Conservation (phyloP, 1,284 basidiomycete species). For the Ustilago sp. region DNA sequence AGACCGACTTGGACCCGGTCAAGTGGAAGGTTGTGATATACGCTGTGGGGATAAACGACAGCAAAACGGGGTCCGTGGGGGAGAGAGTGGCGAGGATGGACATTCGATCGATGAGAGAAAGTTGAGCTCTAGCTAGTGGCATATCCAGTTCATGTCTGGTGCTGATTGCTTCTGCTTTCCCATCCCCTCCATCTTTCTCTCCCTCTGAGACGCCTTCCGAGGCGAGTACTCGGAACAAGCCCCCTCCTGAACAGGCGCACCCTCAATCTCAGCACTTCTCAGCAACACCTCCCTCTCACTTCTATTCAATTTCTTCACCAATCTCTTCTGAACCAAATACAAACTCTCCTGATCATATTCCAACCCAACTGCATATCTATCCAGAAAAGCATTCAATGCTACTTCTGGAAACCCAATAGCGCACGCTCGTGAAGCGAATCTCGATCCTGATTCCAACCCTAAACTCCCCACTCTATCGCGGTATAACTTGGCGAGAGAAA, state of each 20-base stretch:
- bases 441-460: constrained; percentile 12
- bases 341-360: constrained; percentile 31
- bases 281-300: constrained; percentile 22
- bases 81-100: constrained; percentile 22
- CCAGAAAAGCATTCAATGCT: constrained; percentile 38
- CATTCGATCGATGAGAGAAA: constrained; percentile 47
- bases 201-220: neutral
- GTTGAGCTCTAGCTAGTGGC: constrained; percentile 32
- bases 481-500: constrained; percentile 37
- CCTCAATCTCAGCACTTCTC: constrained; percentile 19
- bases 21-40: constrained; percentile 36
- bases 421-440: constrained; percentile 13
- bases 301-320: constrained; percentile 21
- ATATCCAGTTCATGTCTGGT: constrained; percentile 30
- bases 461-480: constrained; percentile 37
- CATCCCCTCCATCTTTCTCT: constrained; percentile 12
- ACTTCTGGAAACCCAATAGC: constrained; percentile 28
- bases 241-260: constrained; percentile 28
- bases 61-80: constrained; percentile 15
- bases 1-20: neutral
- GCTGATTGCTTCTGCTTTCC: constrained; percentile 29
- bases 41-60: constrained; percentile 24
- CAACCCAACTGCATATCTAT: constrained; percentile 37
- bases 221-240: constrained; percentile 22
- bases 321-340: constrained; percentile 18